Base-by-base conservation (phyloP, 139 green algal species). In the Bryopsis sp. region DNA sequence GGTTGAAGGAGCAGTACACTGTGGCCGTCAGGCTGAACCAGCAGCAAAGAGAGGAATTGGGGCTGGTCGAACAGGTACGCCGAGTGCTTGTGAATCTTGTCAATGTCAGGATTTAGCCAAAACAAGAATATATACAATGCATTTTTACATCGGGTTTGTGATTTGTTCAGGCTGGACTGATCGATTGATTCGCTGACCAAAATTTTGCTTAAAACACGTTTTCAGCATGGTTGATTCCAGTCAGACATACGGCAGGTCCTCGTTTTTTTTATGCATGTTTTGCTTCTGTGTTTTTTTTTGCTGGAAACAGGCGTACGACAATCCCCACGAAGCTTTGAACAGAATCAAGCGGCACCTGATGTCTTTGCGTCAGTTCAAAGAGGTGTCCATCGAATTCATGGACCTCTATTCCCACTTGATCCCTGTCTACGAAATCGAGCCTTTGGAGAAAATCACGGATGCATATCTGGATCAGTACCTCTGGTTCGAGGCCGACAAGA, bases 361-460 rank as follows among this genome's bases (percentile, higher is more conserved):
- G 37, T 97, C 93, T 0, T 89, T 97, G 82, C 84, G 94, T 39
- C 76, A 77, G 35, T 99, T 99, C 86, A 99, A 99, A 82, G 94
- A 99, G 81, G 89, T 98, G 48, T 74, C 75, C 58, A 95, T 97
- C 48, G 90, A 96, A 85, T 97, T 98, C 75, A 96, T 97, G 82
- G 94, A 99, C 79, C 76, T 97, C 28, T 98, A 98, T 82, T 87
- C 72, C 29, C 95, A 99, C 82, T 80, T 99, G 8, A 92, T 99
- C 67, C 95, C 95, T 0, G 70, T 75, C 47, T 96, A 97, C 73
- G 93, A 98, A 80, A 95, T 99, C 35, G 95, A 99, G 82, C 95
- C 95, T 6, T 83, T 99, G 71, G 95, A 99, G 87, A 99, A 99
- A 86, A 99, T 99, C 83, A 97, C 91, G 7, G 93, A 99, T 76